Evolutionary conservation across 352 stramenopile genomes (phyloP), one percentile per base, ranked within the genome.

Genomic region (Stephanocyclus meneghinianus): DNA sequence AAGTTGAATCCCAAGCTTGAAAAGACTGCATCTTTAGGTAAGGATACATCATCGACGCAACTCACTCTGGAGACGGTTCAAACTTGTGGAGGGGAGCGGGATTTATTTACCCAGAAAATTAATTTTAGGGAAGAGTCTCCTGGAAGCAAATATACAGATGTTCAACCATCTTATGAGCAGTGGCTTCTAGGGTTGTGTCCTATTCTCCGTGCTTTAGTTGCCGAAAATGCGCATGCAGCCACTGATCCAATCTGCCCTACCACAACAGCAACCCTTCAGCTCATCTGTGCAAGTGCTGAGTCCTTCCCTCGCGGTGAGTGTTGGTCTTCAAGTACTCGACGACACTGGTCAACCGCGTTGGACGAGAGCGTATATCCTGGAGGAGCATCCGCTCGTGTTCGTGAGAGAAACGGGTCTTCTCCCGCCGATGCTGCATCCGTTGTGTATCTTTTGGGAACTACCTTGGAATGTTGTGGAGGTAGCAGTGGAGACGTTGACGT

Each of bases 271-370:
- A 77, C 70, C 18, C 47, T 82, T 8, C 76, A 87, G 30, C 71
- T 87, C 16, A 71, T 94, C 63, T 81, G 73, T 37, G 81, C 84
- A 40, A 88, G 78, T 75, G 74, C 70, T 9, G 87, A 94, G 81
- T 56, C 73, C 6, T 94, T 91, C 70, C 89, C 87, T 48, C 50
- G 76, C 21, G 89, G 89, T 26, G 78, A 89, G 63, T 92, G 89
- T 63, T 94, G 87, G 87, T 70, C 84, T 51, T 91, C 80, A 26
- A 84, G 63, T 72, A 55, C 83, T 44, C 63, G 71, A 21, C 59
- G 59, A 42, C 51, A 80, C 53, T 91, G 83, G 79, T 82, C 84
- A 15, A 78, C 64, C 21, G 53, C 83, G 40, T 60, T 83, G 21
- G 76, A 84, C 26, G 50, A 84, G 29, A 63, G 61, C 44, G 55